A percentile compares a stretch with the other conserved stretches of the same genome.
Conservation (phyloP, 1,284 basidiomycete genomes). For the Fistulina hepatica region DNA sequence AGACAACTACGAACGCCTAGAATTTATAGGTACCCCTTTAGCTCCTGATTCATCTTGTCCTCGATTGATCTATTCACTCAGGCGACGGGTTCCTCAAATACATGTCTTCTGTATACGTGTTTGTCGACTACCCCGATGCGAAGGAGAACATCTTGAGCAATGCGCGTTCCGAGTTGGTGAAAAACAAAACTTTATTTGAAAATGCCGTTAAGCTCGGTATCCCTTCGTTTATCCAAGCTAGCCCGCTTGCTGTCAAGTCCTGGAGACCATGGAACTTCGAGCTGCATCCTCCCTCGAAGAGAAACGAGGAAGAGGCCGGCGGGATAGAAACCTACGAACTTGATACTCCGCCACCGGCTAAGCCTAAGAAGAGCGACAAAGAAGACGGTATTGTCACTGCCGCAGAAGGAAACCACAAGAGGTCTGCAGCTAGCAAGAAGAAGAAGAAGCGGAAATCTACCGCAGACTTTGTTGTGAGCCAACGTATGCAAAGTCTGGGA, state of each 20-base stretch:
- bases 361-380: no score
- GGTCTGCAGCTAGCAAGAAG: no score
- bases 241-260: constrained; percentile 50
- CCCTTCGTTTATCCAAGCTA: constrained; percentile 60
- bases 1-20: constrained; percentile 70
- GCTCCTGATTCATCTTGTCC: constrained; percentile 4
- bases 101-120: constrained; percentile 61
- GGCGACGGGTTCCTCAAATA: constrained; percentile 78
- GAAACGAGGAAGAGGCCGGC: no score
- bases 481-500: constrained; percentile 53
- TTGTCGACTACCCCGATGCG: constrained; percentile 49
- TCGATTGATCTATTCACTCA: constrained; percentile 21
- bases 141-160: constrained; percentile 56
- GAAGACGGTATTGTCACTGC: no score
- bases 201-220: constrained; percentile 46
- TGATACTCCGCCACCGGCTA: no score
- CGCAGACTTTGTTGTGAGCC: no score
- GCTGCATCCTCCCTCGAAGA: no score
- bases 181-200: constrained; percentile 53
- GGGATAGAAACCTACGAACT: no score
- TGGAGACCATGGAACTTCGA: constrained; percentile 54
- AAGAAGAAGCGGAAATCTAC: constrained; percentile 32
- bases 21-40: constrained; percentile 54
- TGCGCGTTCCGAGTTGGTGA: constrained; percentile 56
- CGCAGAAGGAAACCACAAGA: no score